Base-by-base conservation (phyloP, 2,329 filamentous ascomycete species). In the Penicillium hesseltinei region DNA sequence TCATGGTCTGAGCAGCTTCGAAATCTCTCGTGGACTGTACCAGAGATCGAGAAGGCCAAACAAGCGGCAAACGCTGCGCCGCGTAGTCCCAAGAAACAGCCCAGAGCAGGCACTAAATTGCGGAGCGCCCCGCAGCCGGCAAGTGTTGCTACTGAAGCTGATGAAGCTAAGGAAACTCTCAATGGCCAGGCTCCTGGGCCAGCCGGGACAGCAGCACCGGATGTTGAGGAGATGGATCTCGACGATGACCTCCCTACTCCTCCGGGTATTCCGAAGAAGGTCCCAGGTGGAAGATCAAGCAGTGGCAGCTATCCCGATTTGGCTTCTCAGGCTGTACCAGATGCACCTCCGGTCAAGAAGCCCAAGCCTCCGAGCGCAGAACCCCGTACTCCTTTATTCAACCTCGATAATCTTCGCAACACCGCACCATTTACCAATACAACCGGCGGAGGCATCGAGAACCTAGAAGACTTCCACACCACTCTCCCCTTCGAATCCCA, bases 401-500 rank as follows among this genome's bases (percentile, higher is more conserved):
- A 82, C 57, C 68, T 88, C 21, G 78, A 77, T 44, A 79, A 82
- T 40, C 71, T 86, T 11, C 73, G 75, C 9, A 77, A 79, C 40
- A 76, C 79, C 15, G 76, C 78, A 6, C 82, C 83, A 1, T 80
- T 85, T 48, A 71, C 76, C 1, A 69, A 72, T 42, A 70, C 78
- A 7, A 76, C 78, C 44, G 77, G 71, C 47, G 69, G 68, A 19
- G 83, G 84, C 9, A 77, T 87, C 19, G 74, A 79, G 25, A 80
- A 81, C 52, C 67, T 88, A 23, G 76, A 78, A 29, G 81, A 84
- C 54, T 73, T 88, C 39, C 76, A 74, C 40, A 75, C 77, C 9
- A 81, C 76, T 1, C 75, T 88, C 2, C 85, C 85, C 4, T 88
- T 87, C 66, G 71, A 81, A 57, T 87, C 85, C 2, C 77, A 80